phyloP scores from a whole-genome alignment of 306 rosid genomes.

The Oxytropis ochrocephala region DNA sequence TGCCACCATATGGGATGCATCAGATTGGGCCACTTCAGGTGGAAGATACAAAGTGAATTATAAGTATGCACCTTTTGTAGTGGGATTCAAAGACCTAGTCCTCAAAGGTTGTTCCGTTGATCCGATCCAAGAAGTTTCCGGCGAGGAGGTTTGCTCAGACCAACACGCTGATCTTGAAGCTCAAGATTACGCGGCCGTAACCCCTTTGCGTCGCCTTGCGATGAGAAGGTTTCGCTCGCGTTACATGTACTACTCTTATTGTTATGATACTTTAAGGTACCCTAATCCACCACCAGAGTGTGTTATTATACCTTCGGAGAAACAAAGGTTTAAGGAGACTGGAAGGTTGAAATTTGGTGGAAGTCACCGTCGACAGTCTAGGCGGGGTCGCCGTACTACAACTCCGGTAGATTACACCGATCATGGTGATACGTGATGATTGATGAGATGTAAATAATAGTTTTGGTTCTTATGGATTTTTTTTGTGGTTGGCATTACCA shows the following conservation, averaged over 20 bases:
- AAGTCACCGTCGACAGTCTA: constrained; percentile 57
- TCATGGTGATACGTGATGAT: constrained; percentile 26
- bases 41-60: constrained; percentile 83
- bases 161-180: constrained; percentile 23
- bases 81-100: constrained; percentile 73
- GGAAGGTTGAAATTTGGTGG: constrained; percentile 84
- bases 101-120: constrained; percentile 69
- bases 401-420: constrained; percentile 12
- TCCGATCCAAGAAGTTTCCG: constrained; percentile 49
- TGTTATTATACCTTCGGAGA: constrained; percentile 39
- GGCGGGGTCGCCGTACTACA: constrained; percentile 34
- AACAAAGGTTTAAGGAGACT: constrained; percentile 52
- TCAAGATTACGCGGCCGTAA: constrained; percentile 45
- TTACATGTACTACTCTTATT: constrained; percentile 81
- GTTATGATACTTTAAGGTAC: constrained; percentile 71
- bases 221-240: constrained; percentile 68
- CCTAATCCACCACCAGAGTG: constrained; percentile 63
- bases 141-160: constrained; percentile 19
- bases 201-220: constrained; percentile 36
- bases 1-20: constrained; percentile 92
- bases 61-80: constrained; percentile 77
- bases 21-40: constrained; percentile 88
- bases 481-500: not conserved
- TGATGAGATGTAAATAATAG: constrained; percentile 28
- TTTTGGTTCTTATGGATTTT: not conserved